Conservation (phyloP, 345 rosid species). For the Reutealis trisperma region DNA sequence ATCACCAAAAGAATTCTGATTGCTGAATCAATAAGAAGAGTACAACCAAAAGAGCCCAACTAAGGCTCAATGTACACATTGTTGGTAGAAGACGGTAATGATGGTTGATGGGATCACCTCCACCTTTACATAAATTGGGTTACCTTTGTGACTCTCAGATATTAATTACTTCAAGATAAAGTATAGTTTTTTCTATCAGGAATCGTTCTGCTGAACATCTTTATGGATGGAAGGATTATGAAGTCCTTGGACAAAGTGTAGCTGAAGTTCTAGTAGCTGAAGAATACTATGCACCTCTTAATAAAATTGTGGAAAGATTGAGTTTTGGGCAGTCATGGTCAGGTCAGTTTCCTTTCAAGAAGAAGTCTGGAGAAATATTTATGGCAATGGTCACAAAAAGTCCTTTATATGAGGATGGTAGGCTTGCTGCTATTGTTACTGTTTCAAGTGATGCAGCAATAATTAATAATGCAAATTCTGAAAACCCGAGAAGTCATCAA, state of each 20-base stretch:
- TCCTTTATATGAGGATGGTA: slow-evolving; percentile 61
- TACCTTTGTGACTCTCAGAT: neutral
- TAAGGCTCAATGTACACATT: neutral
- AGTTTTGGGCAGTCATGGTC: slow-evolving; percentile 68
- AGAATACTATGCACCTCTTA: slow-evolving; percentile 44
- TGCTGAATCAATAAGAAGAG: too few species aligned
- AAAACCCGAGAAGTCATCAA: slow-evolving; percentile 33
- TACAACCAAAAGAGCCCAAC: too few species aligned
- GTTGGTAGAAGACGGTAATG: neutral
- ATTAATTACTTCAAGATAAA: neutral
- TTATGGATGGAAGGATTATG: slow-evolving; percentile 75
- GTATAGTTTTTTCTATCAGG: slow-evolving; percentile 43
- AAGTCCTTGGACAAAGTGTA: slow-evolving; percentile 57
- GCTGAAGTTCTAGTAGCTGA: slow-evolving; percentile 60
- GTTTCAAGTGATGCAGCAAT: slow-evolving; percentile 74
- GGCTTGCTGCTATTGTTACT: slow-evolving; percentile 65
- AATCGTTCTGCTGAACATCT: slow-evolving; percentile 77
- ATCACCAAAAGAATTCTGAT: too few species aligned
- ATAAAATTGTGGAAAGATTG: slow-evolving; percentile 46
- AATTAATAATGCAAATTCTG: slow-evolving; percentile 43
- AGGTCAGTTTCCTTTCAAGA: slow-evolving; percentile 82
- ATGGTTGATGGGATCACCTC: neutral
- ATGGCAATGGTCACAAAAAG: slow-evolving; percentile 72
- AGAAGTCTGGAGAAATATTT: slow-evolving; percentile 63
- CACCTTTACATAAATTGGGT: neutral